Conservation (phyloP, 805 yeast genomes). For the Hanseniaspora vineae region DNA sequence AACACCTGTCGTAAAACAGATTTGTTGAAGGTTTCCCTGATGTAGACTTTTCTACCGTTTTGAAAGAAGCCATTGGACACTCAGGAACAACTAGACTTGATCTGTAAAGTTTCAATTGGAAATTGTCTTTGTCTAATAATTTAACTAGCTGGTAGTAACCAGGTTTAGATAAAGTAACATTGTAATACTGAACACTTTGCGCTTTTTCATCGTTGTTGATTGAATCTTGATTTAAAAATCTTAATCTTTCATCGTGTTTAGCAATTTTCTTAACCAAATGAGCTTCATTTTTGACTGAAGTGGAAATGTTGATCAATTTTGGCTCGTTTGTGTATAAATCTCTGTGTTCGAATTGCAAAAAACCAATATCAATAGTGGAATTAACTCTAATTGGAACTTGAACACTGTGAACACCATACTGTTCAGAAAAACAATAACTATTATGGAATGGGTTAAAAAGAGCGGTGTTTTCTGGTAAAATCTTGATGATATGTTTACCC, state of each 20-base stretch:
- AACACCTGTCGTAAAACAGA: constrained; percentile 40
- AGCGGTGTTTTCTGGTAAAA: constrained; percentile 85
- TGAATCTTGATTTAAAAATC: constrained; percentile 8
- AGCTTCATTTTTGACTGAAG: not conserved
- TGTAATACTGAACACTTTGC: constrained; percentile 38
- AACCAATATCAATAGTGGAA: constrained; percentile 60
- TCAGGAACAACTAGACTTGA: constrained; percentile 46
- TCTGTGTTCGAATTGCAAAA: constrained; percentile 49
- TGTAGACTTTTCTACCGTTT: not conserved
- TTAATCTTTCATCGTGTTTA: constrained; percentile 10
- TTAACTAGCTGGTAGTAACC: constrained; percentile 66
- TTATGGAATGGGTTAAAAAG: constrained; percentile 62
- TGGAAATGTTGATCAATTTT: constrained; percentile 11
- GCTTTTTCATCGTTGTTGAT: not conserved
- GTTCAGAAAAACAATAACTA: constrained; percentile 44
- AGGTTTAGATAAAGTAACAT: constrained; percentile 50
- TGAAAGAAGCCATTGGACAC: constrained; percentile 64
- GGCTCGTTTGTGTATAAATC: constrained; percentile 41
- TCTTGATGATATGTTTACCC: constrained; percentile 77
- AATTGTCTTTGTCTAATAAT: constrained; percentile 54
- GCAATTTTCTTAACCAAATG: not conserved
- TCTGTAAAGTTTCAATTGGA: constrained; percentile 46
- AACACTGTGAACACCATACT: constrained; percentile 8
- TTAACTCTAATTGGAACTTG: constrained; percentile 66
- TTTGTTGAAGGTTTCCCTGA: not conserved